Conservation (phyloP, 1,284 basidiomycete genomes). For the Puccinia hordei region DNA sequence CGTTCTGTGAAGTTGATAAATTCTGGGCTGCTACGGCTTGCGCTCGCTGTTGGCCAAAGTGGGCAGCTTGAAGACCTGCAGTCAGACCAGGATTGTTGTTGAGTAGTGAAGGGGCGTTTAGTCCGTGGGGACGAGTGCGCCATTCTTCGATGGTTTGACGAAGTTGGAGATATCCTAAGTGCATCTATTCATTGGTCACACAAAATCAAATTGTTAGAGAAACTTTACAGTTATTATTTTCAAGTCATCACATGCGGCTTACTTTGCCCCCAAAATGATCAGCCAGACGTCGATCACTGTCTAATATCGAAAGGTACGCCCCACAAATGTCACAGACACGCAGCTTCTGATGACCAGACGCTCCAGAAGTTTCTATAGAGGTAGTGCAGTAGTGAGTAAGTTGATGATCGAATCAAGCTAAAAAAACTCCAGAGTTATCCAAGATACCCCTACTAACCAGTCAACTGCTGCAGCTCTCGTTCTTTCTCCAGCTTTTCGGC, state of each 20-base stretch:
- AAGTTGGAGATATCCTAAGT: constrained; percentile 95
- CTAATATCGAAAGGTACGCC: constrained; percentile 93
- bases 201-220: background rate
- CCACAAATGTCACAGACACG: constrained; percentile 99
- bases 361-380: constrained; percentile 81
- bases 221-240: background rate
- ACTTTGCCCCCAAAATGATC: constrained; percentile 99
- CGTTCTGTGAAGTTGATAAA: constrained; percentile 1
- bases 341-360: constrained; percentile 97
- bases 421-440: background rate
- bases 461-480: constrained; percentile 92
- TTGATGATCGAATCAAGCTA: background rate
- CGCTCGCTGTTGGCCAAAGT: constrained; percentile 45
- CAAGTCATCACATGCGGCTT: constrained; percentile 56
- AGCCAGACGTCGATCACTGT: constrained; percentile 95
- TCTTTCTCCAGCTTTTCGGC: constrained; percentile 95
- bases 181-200: constrained; percentile 71
- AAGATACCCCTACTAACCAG: constrained; percentile 58
- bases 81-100: constrained; percentile 46
- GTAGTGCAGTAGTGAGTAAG: background rate
- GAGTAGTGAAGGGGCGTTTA: constrained; percentile 19
- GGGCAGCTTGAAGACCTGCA: constrained; percentile 45
- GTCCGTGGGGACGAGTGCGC: constrained; percentile 52
- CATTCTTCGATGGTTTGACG: constrained; percentile 85
- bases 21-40: constrained; percentile 35